These are phyloP conservation scores for Graphiopsis chlorocephala DNA, from an alignment of 2,329 filamentous ascomycete species.

Conservation along the genomic window DNA sequence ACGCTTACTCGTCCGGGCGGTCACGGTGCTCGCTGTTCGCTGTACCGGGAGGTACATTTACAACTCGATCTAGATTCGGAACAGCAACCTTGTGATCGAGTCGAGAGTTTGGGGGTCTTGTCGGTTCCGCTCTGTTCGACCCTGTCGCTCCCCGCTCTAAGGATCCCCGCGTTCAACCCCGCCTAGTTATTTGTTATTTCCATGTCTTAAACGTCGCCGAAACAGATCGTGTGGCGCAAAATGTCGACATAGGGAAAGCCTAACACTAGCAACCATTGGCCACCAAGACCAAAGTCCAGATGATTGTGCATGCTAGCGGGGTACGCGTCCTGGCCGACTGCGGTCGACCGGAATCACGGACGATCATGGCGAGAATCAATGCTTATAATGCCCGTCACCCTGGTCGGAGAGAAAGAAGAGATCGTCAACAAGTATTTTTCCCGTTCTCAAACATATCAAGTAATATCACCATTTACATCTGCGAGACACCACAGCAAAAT, in stretches of 20 bases:
- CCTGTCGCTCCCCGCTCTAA: background rate
- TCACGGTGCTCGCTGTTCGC: background rate
- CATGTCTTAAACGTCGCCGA: background rate
- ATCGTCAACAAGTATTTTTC: background rate
- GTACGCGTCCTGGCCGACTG: conserved; percentile 9
- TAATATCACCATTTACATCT: background rate
- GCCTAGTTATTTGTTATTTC: conserved; percentile 9
- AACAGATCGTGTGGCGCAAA: background rate
- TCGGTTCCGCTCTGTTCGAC: background rate
- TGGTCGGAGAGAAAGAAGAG: background rate
- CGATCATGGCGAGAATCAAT: background rate
- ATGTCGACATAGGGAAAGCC: conserved; percentile 1
- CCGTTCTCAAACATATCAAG: background rate
- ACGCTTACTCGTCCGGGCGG: background rate
- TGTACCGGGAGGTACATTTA: background rate
- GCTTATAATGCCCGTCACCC: conserved; percentile 2
- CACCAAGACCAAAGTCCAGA: background rate
- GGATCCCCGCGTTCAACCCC: background rate
- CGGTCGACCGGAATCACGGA: conserved; percentile 12
- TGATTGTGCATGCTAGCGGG: conserved; percentile 2
- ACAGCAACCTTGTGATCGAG: background rate
- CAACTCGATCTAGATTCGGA: background rate
- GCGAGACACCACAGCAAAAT: conserved; percentile 1
- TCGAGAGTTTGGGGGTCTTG: background rate
- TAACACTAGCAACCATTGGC: background rate